phyloP scores from a whole-genome alignment of 139 green algal genomes.

The Dunaliella sp. region DNA sequence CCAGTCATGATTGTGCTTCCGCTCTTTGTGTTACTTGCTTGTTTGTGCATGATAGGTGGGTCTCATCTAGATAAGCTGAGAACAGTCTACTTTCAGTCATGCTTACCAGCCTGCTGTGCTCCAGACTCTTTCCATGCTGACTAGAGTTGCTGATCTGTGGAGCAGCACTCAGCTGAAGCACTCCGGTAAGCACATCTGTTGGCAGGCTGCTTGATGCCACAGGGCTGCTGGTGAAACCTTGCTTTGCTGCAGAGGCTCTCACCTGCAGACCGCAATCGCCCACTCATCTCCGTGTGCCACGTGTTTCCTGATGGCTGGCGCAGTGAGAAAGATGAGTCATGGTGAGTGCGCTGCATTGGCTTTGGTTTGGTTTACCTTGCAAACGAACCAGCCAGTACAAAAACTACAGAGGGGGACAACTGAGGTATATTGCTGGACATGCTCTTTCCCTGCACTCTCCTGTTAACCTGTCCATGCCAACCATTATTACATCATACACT shows the following conservation, averaged over 20 bases:
- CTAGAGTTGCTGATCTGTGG: not conserved
- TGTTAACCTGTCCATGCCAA: too few relatives aligned
- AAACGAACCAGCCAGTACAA: not conserved
- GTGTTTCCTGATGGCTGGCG: conserved; percentile 3
- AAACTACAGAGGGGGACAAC: not conserved
- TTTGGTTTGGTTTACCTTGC: not conserved
- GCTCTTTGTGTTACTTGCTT: too few relatives aligned
- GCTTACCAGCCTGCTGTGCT: not conserved
- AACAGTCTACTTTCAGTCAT: not conserved
- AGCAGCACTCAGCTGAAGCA: not conserved
- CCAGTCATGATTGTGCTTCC: too few relatives aligned
- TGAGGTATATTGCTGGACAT: not conserved
- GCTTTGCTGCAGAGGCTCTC: not conserved
- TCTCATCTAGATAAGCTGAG: too few relatives aligned
- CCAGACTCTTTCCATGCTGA: not conserved
- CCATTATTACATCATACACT: not conserved
- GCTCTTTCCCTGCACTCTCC: too few relatives aligned
- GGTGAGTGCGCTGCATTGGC: not conserved
- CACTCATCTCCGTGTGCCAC: not conserved
- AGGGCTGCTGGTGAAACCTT: too few relatives aligned
- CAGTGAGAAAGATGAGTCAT: not conserved
- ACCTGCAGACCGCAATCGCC: not conserved
- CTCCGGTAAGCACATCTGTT: not conserved
- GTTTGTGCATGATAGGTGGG: too few relatives aligned
- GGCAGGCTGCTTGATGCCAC: not conserved